Conservation (phyloP, 2,329 filamentous ascomycete genomes). For the Penicillium sumatraense region DNA sequence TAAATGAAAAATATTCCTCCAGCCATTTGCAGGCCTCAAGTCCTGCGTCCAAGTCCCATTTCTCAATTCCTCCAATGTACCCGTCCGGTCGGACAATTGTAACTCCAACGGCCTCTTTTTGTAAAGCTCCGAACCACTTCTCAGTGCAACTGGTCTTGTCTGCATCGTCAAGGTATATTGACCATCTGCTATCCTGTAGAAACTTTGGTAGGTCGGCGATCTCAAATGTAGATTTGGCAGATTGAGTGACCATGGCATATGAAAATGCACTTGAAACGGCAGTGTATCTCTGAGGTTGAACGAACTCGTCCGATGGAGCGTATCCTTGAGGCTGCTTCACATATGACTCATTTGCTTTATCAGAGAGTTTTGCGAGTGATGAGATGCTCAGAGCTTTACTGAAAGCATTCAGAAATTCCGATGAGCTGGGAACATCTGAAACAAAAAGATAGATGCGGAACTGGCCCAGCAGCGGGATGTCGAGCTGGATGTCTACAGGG, state of each 20-base stretch:
- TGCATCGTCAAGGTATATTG: constrained; percentile 72
- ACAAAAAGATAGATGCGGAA: constrained; percentile 76
- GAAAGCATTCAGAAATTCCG: constrained; percentile 64
- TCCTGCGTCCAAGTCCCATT: constrained; percentile 42
- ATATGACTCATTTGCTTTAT: constrained; percentile 66
- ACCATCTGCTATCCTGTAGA: constrained; percentile 70
- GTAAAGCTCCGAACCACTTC: constrained; percentile 70
- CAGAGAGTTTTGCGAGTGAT: constrained; percentile 64
- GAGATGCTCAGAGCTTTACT: constrained; percentile 54
- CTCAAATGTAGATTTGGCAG: constrained; percentile 67
- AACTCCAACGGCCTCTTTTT: constrained; percentile 63
- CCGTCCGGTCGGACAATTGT: constrained; percentile 74
- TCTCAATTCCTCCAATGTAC: constrained; percentile 69
- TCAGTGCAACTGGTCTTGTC: constrained; percentile 62
- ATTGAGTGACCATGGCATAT: constrained; percentile 69
- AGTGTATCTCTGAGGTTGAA: constrained; percentile 71
- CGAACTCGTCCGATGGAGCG: constrained; percentile 67
- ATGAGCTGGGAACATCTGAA: constrained; percentile 62
- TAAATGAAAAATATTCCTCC: constrained; percentile 53
- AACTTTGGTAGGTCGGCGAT: constrained; percentile 66
- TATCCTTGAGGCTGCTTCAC: constrained; percentile 60
- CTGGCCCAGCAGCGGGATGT: constrained; percentile 77
- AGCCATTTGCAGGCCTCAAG: constrained; percentile 50
- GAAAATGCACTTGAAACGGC: constrained; percentile 71
- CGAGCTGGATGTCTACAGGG: constrained; percentile 75